Base-by-base conservation (phyloP, 2,329 filamentous ascomycete genomes). In the Alternaria sp. region DNA sequence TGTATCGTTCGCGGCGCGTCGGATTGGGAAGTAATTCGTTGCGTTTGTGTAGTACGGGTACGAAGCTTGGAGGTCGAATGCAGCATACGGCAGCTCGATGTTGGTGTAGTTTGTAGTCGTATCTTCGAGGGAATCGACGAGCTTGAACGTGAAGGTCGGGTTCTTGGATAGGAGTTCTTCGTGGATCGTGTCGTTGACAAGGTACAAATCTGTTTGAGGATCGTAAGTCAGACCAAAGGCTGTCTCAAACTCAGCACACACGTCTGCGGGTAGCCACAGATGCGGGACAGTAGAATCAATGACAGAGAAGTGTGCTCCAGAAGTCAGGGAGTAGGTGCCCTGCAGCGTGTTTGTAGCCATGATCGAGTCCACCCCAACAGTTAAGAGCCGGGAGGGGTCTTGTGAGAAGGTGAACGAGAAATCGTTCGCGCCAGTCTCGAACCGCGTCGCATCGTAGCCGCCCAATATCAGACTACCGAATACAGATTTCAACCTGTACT, bases 21-120 rank as follows among this genome's bases (percentile, higher is more conserved):
- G 85, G 47, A 93, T 82, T 4, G 90, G 89, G 63, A 93, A 92
- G 72, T 92, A 93, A 20, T 62, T 86, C 4, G 88, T 90, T 43
- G 88, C 85, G 68, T 89, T 89, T 60, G 87, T 80, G 14, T 90
- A 80, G 9, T 85, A 87, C 73, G 82, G 73, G 86, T 88, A 82
- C 3, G 83, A 82, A 18, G 80, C 71, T 59, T 81, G 73, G 4
- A 84, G 75, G 64, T 85, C 83, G 67, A 86, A 85, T 5, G 83
- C 82, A 9, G 79, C 78, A 66, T 86, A 86, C 5, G 83, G 82
- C 1, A 85, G 73, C 15, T 77, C 74, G 33, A 85, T 83, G 30
- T 82, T 78, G 3, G 82, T 79, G 43, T 75, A 81, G 37, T 78
- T 78, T 10, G 71, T 67, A 2, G 75, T 70, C 3, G 78, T 77